Conservation (phyloP, 345 rosid species). For the Arabis alpina region DNA sequence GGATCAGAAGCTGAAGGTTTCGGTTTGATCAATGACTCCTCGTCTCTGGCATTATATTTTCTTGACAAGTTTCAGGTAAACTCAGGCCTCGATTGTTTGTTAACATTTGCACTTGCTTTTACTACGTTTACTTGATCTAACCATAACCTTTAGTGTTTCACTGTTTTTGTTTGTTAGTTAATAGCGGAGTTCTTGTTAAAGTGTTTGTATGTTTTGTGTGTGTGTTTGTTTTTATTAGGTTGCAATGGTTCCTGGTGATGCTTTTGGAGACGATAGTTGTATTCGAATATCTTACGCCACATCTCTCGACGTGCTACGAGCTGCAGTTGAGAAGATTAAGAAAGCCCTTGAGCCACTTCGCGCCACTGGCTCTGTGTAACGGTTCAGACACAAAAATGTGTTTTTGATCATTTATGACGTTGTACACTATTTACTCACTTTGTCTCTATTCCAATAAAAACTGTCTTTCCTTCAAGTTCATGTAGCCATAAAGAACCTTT, state of each 20-base stretch:
- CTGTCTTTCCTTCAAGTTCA: background rate
- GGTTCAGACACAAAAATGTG: conserved; percentile 6
- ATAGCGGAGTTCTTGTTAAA: no score
- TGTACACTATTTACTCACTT: conserved; percentile 20
- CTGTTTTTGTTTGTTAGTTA: no score
- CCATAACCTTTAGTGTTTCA: no score
- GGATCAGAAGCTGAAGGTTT: conserved; percentile 81
- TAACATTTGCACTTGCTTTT: background rate
- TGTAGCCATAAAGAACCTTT: background rate
- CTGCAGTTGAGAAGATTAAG: conserved; percentile 81
- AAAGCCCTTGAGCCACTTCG: conserved; percentile 65
- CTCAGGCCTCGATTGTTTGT: background rate
- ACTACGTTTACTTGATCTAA: no score
- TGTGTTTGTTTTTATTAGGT: conserved; percentile 54
- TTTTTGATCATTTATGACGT: conserved; percentile 3
- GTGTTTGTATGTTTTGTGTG: background rate
- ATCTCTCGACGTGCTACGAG: conserved; percentile 71
- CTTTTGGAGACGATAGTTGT: conserved; percentile 94
- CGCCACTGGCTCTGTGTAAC: conserved; percentile 57
- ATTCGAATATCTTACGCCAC: conserved; percentile 89
- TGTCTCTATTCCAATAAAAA: conserved; percentile 2
- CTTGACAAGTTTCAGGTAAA: conserved; percentile 49
- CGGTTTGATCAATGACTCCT: conserved; percentile 70
- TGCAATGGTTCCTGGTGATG: conserved; percentile 95
- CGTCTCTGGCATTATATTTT: conserved; percentile 67